Conservation (phyloP, 2,329 filamentous ascomycete genomes). For the Elsinoe ampelina region DNA sequence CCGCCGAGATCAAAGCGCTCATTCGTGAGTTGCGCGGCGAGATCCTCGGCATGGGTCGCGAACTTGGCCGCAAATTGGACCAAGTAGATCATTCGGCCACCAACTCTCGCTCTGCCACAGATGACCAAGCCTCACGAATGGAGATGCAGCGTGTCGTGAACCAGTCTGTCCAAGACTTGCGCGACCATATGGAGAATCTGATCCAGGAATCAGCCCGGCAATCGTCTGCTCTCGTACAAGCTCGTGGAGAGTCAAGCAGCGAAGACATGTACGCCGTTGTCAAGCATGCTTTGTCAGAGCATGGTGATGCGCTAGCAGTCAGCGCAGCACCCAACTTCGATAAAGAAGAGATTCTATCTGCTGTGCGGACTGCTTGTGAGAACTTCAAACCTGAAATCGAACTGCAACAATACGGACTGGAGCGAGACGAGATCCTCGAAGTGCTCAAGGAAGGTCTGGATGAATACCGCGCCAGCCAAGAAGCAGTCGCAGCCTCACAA, state of each 20-base stretch:
- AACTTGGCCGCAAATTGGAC: slow-evolving; percentile 79
- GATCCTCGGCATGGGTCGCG: slow-evolving; percentile 87
- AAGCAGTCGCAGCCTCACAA: slow-evolving; percentile 34
- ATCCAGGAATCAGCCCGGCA: slow-evolving; percentile 62
- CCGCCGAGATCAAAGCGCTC: slow-evolving; percentile 82
- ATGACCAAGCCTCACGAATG: slow-evolving; percentile 42
- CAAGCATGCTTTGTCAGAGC: slow-evolving; percentile 60
- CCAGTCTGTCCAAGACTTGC: slow-evolving; percentile 70
- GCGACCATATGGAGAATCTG: slow-evolving; percentile 71
- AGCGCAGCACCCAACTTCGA: slow-evolving; percentile 25
- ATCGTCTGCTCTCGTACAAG: slow-evolving; percentile 11
- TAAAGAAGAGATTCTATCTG: slow-evolving; percentile 71
- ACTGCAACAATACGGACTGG: slow-evolving; percentile 79
- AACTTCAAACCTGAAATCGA: slow-evolving; percentile 90
- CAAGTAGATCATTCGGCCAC: slow-evolving; percentile 42
- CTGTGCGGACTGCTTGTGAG: slow-evolving; percentile 85
- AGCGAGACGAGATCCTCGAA: slow-evolving; percentile 79
- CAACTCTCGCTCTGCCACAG: slow-evolving; percentile 33
- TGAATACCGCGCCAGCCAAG: slow-evolving; percentile 53
- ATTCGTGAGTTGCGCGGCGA: slow-evolving; percentile 85
- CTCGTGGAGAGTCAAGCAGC: slow-evolving; percentile 37
- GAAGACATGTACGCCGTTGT: slow-evolving; percentile 81
- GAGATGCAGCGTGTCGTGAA: slow-evolving; percentile 72
- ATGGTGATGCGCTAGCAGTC: slow-evolving; percentile 39
- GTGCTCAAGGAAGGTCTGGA: slow-evolving; percentile 80